A percentile compares a stretch with the other conserved stretches of the same genome.
Conservation (phyloP, 331 rosid species). For the Dryas integrifolia region DNA sequence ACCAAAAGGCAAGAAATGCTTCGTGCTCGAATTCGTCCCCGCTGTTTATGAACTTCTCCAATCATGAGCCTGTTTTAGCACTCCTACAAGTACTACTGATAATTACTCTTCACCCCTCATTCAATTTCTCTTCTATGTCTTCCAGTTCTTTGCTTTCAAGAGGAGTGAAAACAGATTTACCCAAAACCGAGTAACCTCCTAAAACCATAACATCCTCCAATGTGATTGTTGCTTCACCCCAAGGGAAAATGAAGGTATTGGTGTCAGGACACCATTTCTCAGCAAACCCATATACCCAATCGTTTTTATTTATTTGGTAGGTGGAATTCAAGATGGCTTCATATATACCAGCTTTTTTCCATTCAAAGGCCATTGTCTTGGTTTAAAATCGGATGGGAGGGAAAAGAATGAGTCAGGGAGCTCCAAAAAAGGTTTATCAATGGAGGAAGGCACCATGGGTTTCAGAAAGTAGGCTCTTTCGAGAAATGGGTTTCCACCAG, state of each 20-base stretch:
- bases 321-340: slow-evolving; percentile 44
- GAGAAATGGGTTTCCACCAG: slow-evolving; percentile 25
- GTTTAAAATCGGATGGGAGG: background rate
- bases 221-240: slow-evolving; percentile 57
- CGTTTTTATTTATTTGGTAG: background rate
- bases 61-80: slow-evolving; percentile 9
- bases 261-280: slow-evolving; percentile 42
- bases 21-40: slow-evolving; percentile 30
- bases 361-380: slow-evolving; percentile 20
- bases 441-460: slow-evolving; percentile 25
- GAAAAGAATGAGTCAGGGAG: background rate
- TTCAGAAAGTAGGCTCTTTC: slow-evolving; percentile 39
- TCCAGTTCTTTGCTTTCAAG: slow-evolving; percentile 10
- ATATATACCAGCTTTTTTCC: slow-evolving; percentile 45
- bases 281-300: slow-evolving; percentile 31
- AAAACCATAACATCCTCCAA: slow-evolving; percentile 47
- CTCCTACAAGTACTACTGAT: background rate
- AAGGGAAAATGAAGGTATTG: slow-evolving; percentile 46
- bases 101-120: background rate
- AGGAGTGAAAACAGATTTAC: slow-evolving; percentile 18
- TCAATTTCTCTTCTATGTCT: slow-evolving; percentile 14
- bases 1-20: slow-evolving; percentile 36
- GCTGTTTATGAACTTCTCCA: slow-evolving; percentile 19
- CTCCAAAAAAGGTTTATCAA: background rate
- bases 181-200: slow-evolving; percentile 42